Conservation (phyloP, 768 basidiomycete species). For the Naganishia kalamii region DNA sequence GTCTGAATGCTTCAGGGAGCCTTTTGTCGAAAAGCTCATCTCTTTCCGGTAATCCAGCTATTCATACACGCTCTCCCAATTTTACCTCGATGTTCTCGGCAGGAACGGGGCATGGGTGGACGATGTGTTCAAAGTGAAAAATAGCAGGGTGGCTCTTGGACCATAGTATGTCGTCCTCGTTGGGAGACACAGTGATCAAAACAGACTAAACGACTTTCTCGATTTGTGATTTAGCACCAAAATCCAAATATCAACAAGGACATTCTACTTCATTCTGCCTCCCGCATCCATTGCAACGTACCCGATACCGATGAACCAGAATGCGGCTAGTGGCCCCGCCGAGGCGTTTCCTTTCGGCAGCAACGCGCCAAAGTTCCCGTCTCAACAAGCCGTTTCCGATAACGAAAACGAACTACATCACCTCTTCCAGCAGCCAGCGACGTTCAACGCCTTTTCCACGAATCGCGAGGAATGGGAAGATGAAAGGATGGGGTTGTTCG, state of each 20-base stretch:
- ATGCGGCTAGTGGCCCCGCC: not conserved
- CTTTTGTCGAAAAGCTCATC: not conserved
- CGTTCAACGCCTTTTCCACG: conserved; percentile 26
- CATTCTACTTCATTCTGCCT: conserved; percentile 93
- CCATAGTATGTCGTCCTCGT: conserved; percentile 61
- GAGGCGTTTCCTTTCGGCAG: not conserved
- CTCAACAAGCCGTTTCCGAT: not conserved
- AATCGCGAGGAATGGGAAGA: conserved; percentile 24
- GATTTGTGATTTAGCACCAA: conserved; percentile 60
- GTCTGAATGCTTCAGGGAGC: not conserved
- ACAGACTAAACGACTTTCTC: not conserved
- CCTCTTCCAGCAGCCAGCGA: conserved; percentile 19
- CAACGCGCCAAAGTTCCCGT: not conserved
- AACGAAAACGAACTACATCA: conserved; percentile 15
- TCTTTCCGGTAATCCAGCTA: conserved; percentile 22
- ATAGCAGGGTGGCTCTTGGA: conserved; percentile 73
- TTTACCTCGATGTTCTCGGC: conserved; percentile 73
- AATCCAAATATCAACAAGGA: conserved; percentile 93
- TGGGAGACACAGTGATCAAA: no score
- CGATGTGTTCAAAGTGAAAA: conserved; percentile 87
- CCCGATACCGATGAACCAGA: conserved; percentile 18
- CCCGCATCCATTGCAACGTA: conserved; percentile 49
- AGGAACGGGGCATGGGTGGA: conserved; percentile 98
- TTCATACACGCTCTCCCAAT: conserved; percentile 38
- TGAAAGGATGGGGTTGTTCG: conserved; percentile 24